Evolutionary conservation across 2,329 filamentous ascomycete genomes (phyloP), one percentile per base, ranked within the genome.

Genomic region (Cordyceps cicadae): DNA sequence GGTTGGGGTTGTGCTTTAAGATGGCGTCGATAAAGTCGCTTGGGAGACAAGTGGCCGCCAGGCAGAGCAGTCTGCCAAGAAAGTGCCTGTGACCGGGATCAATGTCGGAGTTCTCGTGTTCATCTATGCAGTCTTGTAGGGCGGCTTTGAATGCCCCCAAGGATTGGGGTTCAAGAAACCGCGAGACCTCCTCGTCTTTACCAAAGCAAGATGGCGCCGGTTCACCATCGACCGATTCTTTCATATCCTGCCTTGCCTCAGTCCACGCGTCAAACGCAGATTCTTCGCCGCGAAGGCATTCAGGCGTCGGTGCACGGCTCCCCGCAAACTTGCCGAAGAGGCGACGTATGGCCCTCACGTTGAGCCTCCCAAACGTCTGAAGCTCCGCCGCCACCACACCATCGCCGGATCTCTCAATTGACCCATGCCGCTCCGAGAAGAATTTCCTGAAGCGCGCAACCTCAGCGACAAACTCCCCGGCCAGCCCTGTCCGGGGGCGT

Each of bases 31-130:
- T 57, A 19, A 53, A 51, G n/a, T 48, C 48, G 26, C 58, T 34
- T 21, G 54, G 19, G n/a, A 48, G 34, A n/a, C 21, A 45, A 21
- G 48, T 60, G 1, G 59, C 34, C 5, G 57, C 43, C n/a, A 64
- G 48, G 45, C 59, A 24, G 21, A 65, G 54, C 21, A 51, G 58
- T 3, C 45, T 29, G 17, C 58, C 58, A 15, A 54, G 21, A 7
- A 60, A 41, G 1, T n/a, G 45, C n/a, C 17, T 15, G 1, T 53
- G 21, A 6, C 17, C 11, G 2, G 8, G 8, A 2, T 29, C 19
- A 1, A 14, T n/a, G 8, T 19, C 15, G 19, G 17, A 24, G 15
- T 19, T 21, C 0, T 9, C 3, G 2, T 48, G 14, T n/a, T 29
- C n/a, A 11, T 45, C 4, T 15, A 14, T 29, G 1, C 7, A 39